Base-by-base conservation (phyloP, 345 rosid species). In the Boechera divaricarpa region DNA sequence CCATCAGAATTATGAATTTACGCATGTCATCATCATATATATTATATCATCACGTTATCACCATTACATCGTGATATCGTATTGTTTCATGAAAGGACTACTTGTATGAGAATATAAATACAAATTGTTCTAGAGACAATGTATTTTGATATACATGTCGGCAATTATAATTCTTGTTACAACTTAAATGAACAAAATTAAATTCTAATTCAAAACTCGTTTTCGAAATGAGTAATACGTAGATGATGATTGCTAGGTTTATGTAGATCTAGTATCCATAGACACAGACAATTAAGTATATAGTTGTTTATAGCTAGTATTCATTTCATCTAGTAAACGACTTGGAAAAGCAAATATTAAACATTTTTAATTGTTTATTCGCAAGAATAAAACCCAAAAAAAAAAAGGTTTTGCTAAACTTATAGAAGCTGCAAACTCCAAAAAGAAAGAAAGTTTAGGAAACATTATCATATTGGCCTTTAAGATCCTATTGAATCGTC, bases 401-500 rank as follows among this genome's bases (percentile, higher is more conserved):
- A 10, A 5, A 4, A 10, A 65, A 32, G 35, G 9, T 47, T 65
- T 42, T 65, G n/a, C 5, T 47, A 31, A 65, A n/a, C 41, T 47
- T 47, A 9, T 59, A 16, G 5, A 7, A 57, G 24, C 29, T 28
- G 18, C 55, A 72, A 71, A 35, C 24, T 59, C 38, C 38, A 35
- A 38, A 62, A 73, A 12, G 1, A 26, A 10, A 36, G 10, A 49
- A 28, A 68, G 41, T 29, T 29, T 36, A 51, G 10, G 28, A 39
- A 68, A 53, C 62, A 28, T 31, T 69, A 36, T 36, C 39, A 13
- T 53, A 42, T 56, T 56, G 42, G 42, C 29, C 52, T 55, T 70
- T 70, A 18, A 32, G 39, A 70, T 70, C 64, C 12, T 57, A 12
- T 16, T 42, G 74, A 42, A 31, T 56, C 29, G 42, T 56, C 29